Conservation (phyloP, 2,329 filamentous ascomycete species). For the Claviceps sp. region DNA sequence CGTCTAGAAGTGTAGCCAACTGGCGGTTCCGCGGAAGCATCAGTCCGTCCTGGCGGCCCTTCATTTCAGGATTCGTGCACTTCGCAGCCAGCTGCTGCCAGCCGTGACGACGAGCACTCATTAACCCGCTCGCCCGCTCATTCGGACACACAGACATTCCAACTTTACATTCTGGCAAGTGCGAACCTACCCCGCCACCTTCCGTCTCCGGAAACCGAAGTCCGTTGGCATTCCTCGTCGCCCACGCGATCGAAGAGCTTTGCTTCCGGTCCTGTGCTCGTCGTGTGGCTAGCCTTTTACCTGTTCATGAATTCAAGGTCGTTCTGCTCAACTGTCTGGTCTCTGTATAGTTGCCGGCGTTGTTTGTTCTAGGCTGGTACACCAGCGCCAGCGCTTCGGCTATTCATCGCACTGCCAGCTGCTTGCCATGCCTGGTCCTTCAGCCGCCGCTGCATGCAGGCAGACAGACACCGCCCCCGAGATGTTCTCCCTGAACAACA, state of each 20-base stretch:
- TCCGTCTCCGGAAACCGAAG: slow-evolving; percentile 9
- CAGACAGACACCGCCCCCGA: slow-evolving; percentile 2
- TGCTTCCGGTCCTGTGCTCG: neutral
- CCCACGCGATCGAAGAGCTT: slow-evolving; percentile 2
- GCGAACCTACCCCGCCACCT: slow-evolving; percentile 7
- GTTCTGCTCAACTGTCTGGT: neutral
- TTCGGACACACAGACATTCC: neutral
- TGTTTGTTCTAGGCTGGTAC: neutral
- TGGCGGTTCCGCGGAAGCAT: too few relatives aligned
- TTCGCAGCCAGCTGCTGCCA: neutral
- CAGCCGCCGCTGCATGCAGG: slow-evolving; percentile 4
- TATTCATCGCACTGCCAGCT: neutral
- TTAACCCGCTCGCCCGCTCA: neutral
- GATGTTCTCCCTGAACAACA: neutral
- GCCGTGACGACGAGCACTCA: neutral
- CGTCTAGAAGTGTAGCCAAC: too few relatives aligned
- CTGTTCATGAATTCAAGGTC: neutral
- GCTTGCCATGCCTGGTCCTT: slow-evolving; percentile 1
- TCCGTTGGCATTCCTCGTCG: slow-evolving; percentile 4
- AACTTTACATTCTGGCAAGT: neutral
- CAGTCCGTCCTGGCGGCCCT: neutral
- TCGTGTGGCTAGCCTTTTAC: neutral
- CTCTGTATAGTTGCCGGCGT: neutral
- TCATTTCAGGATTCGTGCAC: neutral
- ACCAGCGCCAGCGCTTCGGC: neutral